Conservation (phyloP, 2,329 filamentous ascomycete species). For the Ophiostoma quercus region DNA sequence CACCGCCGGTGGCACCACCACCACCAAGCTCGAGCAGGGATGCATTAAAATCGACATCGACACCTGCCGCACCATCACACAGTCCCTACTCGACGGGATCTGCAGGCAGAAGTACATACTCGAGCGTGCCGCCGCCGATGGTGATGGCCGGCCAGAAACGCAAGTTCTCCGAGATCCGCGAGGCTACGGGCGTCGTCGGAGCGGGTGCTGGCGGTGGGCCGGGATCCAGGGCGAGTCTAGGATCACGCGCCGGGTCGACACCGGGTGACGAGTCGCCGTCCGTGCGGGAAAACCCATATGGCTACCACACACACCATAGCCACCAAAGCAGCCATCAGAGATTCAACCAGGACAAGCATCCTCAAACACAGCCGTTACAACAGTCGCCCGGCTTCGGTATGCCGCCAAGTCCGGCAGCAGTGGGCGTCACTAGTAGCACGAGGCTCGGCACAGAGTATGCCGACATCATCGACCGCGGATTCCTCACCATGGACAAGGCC, state of each 20-base stretch:
- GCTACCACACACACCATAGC: slow-evolving; percentile 20
- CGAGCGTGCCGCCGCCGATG: slow-evolving; percentile 27
- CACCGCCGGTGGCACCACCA: neutral
- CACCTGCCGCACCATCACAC: neutral
- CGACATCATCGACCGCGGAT: slow-evolving; percentile 55
- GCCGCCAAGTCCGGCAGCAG: slow-evolving; percentile 18
- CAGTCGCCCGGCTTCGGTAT: neutral
- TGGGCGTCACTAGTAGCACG: neutral
- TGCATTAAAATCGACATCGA: neutral
- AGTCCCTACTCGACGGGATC: neutral
- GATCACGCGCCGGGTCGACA: slow-evolving; percentile 15
- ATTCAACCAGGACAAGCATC: slow-evolving; percentile 14
- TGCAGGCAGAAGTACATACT: neutral
- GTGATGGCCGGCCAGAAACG: slow-evolving; percentile 39
- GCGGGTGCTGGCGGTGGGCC: slow-evolving; percentile 10
- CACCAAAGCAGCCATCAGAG: slow-evolving; percentile 14
- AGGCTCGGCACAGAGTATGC: slow-evolving; percentile 5
- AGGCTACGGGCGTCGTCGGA: slow-evolving; percentile 21
- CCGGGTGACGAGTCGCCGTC: slow-evolving; percentile 23
- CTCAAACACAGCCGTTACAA: slow-evolving; percentile 12
- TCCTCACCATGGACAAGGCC: slow-evolving; percentile 53
- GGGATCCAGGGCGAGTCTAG: slow-evolving; percentile 10
- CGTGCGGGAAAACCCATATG: slow-evolving; percentile 17
- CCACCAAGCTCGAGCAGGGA: neutral
- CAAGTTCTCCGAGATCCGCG: slow-evolving; percentile 35